Conservation (phyloP, 805 yeast species). For the Dipodascus albidus region DNA sequence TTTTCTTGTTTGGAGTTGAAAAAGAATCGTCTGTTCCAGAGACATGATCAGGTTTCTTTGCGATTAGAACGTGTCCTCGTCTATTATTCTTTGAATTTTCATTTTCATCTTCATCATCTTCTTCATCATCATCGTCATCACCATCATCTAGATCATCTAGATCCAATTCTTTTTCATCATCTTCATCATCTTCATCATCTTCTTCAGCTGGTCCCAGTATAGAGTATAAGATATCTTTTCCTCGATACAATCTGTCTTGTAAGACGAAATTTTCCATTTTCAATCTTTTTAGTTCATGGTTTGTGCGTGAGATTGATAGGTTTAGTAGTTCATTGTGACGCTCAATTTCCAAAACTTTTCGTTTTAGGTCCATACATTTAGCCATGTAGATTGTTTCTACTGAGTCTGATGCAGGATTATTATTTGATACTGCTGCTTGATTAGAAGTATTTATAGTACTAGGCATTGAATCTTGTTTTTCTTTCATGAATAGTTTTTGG, state of each 20-base stretch:
- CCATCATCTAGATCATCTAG: background rate
- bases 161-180: slow-evolving; percentile 12
- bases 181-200: slow-evolving; percentile 13
- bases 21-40: slow-evolving; percentile 17
- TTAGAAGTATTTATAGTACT: background rate
- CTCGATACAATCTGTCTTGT: slow-evolving; percentile 63
- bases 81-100: background rate
- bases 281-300: slow-evolving; percentile 61
- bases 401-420: slow-evolving; percentile 1
- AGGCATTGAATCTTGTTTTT: background rate
- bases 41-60: slow-evolving; percentile 17
- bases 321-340: slow-evolving; percentile 67
- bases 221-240: slow-evolving; percentile 6
- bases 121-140: background rate
- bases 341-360: slow-evolving; percentile 60
- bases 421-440: background rate
- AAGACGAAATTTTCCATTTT: slow-evolving; percentile 75
- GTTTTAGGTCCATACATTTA: slow-evolving; percentile 62
- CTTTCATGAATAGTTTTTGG: background rate
- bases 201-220: slow-evolving; percentile 7
- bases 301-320: slow-evolving; percentile 65
- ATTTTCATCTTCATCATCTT: background rate
- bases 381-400: slow-evolving; percentile 36
- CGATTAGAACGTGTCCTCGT: background rate
- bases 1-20: slow-evolving; percentile 23